Base-by-base conservation (phyloP, 345 rosid genomes). In the Arabidopsis suecica region DNA sequence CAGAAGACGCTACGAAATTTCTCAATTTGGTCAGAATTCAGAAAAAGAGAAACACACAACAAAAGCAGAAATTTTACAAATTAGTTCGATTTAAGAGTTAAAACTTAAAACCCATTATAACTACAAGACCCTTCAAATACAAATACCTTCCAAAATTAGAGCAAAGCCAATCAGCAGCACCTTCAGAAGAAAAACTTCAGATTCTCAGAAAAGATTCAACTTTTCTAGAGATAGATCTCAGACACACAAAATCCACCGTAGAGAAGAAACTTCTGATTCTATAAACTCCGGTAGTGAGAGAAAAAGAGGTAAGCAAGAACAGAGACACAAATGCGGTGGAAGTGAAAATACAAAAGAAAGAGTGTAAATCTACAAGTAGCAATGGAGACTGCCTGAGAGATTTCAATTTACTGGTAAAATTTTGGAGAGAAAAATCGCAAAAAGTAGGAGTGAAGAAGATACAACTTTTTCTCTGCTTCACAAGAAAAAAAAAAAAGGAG, bases 381-480 rank as follows among this genome's bases (percentile, higher is more conserved):
- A 68, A 8, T 23, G 45, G 57, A 68, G 47, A 45, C 28, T 62
- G 68, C 34, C 55, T 34, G 32, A 49, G 36, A 63, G 65, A 68
- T 72, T 63, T 87, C 83, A 75, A 83, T 78, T 61, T 75, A 51
- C 81, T 68, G 66, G 79, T 87, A 78, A 71, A 18, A 12, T 54
- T 62, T 32, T 28, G 53, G 77, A 70, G 72, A 69, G 77, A 59
- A 68, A 69, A 76, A 74, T 79, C 82, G 79, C 71, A 57, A 50
- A 65, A 18, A 18, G 36, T 38, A 82, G 18, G 73, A 80, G 86
- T 75, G 80, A 77, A 84, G 85, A 75, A 82, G 87, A 57, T 69
- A 77, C 85, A 78, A 86, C 83, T 85, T 85, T 84, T 72, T 75
- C 69, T 78, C 62, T 76, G 83, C 81, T 77, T 72, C 79, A 80